These are phyloP conservation scores for Penicillium sclerotigenum DNA, from an alignment of 2,329 filamentous ascomycete species.

Conservation along the genomic window DNA sequence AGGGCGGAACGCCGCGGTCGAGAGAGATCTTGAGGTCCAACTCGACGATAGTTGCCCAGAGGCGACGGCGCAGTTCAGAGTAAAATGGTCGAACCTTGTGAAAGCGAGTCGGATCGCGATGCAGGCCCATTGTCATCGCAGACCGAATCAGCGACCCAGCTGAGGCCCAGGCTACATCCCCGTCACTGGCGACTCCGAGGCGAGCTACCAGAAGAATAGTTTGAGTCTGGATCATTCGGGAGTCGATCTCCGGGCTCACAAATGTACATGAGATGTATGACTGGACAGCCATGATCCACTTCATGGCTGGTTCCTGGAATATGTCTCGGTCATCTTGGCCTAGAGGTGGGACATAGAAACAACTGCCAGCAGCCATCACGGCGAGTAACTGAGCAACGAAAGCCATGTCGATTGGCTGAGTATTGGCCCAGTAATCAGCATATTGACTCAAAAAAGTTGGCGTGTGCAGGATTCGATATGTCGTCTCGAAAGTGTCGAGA, in stretches of 20 bases:
- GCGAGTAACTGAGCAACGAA: slow-evolving; percentile 49
- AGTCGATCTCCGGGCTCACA: slow-evolving; percentile 30
- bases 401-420: slow-evolving; percentile 38
- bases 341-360: slow-evolving; percentile 33
- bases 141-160: slow-evolving; percentile 41
- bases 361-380: slow-evolving; percentile 45
- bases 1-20: slow-evolving; percentile 34
- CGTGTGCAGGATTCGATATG: slow-evolving; percentile 57
- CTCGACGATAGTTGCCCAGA: slow-evolving; percentile 47
- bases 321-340: slow-evolving; percentile 21
- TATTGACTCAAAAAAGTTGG: slow-evolving; percentile 58
- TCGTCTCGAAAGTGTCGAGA: slow-evolving; percentile 56
- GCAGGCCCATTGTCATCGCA: slow-evolving; percentile 44
- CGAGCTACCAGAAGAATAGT: slow-evolving; percentile 36
- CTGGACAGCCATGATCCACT: slow-evolving; percentile 37
- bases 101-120: slow-evolving; percentile 39
- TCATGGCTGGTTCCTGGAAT: slow-evolving; percentile 49
- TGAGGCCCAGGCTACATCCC: slow-evolving; percentile 36
- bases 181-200: slow-evolving; percentile 30
- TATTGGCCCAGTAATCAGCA: slow-evolving; percentile 52
- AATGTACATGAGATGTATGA: slow-evolving; percentile 34
- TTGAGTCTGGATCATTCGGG: slow-evolving; percentile 35
- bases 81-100: slow-evolving; percentile 35
- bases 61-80: slow-evolving; percentile 46
- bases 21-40: slow-evolving; percentile 40